phyloP scores from a whole-genome alignment of 2,329 filamentous ascomycete species.

The Fusarium vanettenii region DNA sequence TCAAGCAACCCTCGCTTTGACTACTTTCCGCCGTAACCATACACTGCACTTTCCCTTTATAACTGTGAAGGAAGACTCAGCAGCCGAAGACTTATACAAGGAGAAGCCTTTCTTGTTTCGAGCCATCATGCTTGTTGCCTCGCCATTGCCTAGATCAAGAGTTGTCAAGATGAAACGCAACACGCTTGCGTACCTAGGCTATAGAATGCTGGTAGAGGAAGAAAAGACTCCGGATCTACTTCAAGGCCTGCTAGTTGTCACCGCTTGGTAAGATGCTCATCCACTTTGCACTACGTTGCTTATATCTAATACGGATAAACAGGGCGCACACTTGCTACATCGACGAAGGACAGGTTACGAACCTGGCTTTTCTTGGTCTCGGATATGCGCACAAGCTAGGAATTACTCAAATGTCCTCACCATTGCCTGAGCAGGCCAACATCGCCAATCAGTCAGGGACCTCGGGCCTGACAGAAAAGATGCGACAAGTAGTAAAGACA shows the following conservation, averaged over 20 bases:
- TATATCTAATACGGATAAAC: background rate
- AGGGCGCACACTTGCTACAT: conserved; percentile 52
- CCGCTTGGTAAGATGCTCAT: conserved; percentile 55
- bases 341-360: conserved; percentile 50
- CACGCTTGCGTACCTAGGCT: conserved; percentile 55
- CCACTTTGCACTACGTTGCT: too few species aligned
- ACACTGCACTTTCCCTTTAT: conserved; percentile 55
- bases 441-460: conserved; percentile 11
- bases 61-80: conserved; percentile 44
- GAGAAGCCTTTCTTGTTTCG: conserved; percentile 55
- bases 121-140: conserved; percentile 52
- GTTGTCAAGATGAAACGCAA: conserved; percentile 55
- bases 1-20: conserved; percentile 50
- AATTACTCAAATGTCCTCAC: conserved; percentile 41
- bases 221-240: conserved; percentile 57
- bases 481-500: conserved; percentile 32
- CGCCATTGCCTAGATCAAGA: conserved; percentile 42
- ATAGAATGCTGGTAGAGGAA: conserved; percentile 55
- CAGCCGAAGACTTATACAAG: conserved; percentile 45
- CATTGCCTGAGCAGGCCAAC: conserved; percentile 15
- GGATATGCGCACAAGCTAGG: conserved; percentile 56
- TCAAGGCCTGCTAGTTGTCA: conserved; percentile 58
- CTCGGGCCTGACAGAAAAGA: conserved; percentile 24
- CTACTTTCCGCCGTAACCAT: conserved; percentile 48
- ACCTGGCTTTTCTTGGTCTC: conserved; percentile 54